Percentiles rank a stretch among this genome's conserved stretches.
These are phyloP conservation scores for Tilletia indica DNA, from an alignment of 1,284 basidiomycete species.

Conservation along the genomic window DNA sequence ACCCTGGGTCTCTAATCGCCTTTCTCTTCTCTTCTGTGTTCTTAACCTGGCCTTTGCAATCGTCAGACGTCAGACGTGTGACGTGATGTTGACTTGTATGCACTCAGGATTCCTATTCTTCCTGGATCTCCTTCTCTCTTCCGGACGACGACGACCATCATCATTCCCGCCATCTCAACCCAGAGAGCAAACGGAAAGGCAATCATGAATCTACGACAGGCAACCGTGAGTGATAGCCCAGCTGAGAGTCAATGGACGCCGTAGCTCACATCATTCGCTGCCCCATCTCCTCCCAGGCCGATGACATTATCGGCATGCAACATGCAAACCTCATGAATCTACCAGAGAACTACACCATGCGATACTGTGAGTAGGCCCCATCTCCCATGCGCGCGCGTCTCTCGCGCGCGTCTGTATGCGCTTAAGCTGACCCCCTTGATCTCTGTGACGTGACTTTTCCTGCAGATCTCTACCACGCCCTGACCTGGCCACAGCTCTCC, in stretches of 20 bases:
- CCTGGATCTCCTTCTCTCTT: background rate
- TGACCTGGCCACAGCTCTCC: constrained; percentile 90
- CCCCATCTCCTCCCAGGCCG: constrained; percentile 29
- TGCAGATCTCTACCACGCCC: constrained; percentile 78
- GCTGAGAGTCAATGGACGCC: too few relatives aligned
- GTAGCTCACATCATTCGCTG: background rate
- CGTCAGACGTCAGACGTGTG: too few relatives aligned
- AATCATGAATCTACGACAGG: constrained; percentile 19
- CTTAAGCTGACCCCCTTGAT: too few relatives aligned
- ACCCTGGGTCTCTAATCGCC: too few relatives aligned
- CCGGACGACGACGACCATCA: background rate
- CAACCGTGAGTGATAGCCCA: constrained; percentile 12
- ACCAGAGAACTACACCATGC: constrained; percentile 55
- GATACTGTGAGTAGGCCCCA: constrained; percentile 39
- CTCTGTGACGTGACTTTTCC: background rate
- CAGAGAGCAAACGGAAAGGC: too few relatives aligned
- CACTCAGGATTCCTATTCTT: too few relatives aligned
- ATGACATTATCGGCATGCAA: constrained; percentile 54
- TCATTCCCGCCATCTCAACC: background rate
- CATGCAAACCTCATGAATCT: constrained; percentile 55
- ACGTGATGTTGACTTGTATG: too few relatives aligned
- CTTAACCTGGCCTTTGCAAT: too few relatives aligned
- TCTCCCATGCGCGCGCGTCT: background rate
- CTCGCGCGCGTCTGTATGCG: background rate
- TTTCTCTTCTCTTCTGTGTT: too few relatives aligned